These are phyloP conservation scores for Metarhizium album DNA, from an alignment of 2,329 filamentous ascomycete genomes.

Conservation along the genomic window DNA sequence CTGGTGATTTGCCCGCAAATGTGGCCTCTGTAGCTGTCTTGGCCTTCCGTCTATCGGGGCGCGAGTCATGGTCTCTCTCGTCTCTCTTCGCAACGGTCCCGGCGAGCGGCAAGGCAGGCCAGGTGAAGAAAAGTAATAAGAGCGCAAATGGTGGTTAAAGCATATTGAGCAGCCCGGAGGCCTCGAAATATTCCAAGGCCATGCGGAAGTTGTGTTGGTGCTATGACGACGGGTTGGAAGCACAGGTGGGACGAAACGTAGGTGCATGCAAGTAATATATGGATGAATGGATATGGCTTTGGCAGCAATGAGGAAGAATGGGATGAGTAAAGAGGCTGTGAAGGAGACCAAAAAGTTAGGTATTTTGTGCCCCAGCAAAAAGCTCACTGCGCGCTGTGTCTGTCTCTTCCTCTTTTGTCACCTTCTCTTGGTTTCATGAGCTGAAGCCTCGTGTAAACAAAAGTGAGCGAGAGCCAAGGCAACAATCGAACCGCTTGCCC, in stretches of 20 bases:
- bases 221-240: neutral
- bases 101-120: neutral
- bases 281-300: neutral
- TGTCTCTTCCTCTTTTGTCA: neutral
- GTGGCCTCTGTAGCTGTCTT: slow-evolving; percentile 1
- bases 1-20: slow-evolving; percentile 17
- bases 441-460: neutral
- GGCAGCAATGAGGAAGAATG: neutral
- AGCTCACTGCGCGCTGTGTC: neutral
- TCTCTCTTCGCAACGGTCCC: neutral
- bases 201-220: neutral
- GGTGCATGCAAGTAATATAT: neutral
- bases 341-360: neutral
- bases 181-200: neutral
- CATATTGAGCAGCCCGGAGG: neutral
- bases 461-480: neutral
- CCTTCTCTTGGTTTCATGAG: neutral
- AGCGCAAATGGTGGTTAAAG: neutral
- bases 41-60: slow-evolving; percentile 1
- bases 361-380: neutral
- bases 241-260: neutral
- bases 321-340: neutral
- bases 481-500: neutral
- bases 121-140: neutral
- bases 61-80: neutral